These are phyloP conservation scores for Euptelea pleiosperma DNA, from an alignment of 164 flowering plant genomes.

Conservation along the genomic window DNA sequence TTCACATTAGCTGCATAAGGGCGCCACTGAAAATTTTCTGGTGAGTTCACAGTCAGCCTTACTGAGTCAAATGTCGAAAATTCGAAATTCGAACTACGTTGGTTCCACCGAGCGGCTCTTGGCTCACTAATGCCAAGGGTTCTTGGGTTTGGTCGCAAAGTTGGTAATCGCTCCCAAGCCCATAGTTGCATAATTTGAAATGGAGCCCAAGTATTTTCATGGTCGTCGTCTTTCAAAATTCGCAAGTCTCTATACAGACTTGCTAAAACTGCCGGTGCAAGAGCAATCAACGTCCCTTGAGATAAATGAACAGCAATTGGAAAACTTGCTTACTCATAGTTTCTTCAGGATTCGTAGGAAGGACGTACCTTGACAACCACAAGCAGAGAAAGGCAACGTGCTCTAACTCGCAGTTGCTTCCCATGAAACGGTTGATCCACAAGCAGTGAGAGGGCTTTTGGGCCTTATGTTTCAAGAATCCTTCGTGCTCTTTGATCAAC, in stretches of 20 bases:
- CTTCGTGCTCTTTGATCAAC: not conserved
- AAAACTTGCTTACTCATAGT: conserved; percentile 15
- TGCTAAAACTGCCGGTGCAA: conserved; percentile 55
- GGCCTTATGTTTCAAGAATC: not conserved
- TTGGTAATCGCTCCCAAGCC: conserved; percentile 33
- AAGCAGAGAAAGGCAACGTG: conserved; percentile 34
- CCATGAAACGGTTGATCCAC: conserved; percentile 29
- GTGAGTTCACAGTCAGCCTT: conserved; percentile 2
- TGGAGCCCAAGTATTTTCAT: conserved; percentile 21
- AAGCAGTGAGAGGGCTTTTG: not conserved
- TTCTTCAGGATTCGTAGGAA: conserved; percentile 9
- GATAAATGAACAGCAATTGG: conserved; percentile 39
- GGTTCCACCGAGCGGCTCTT: conserved; percentile 25
- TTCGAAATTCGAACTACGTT: conserved; percentile 1
- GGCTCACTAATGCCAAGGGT: conserved; percentile 15
- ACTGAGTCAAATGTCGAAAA: not conserved
- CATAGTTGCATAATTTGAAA: conserved; percentile 29
- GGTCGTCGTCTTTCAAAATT: conserved; percentile 15
- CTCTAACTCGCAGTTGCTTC: conserved; percentile 18
- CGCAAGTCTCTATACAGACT: conserved; percentile 42
- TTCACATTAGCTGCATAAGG: conserved; percentile 16
- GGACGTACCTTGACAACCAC: conserved; percentile 38
- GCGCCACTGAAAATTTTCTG: conserved; percentile 23
- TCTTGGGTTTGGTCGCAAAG: conserved; percentile 21
- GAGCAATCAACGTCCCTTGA: conserved; percentile 40